phyloP scores from a whole-genome alignment of 176 grass and related monocot genomes.

The Thinopyrum elongatum region DNA sequence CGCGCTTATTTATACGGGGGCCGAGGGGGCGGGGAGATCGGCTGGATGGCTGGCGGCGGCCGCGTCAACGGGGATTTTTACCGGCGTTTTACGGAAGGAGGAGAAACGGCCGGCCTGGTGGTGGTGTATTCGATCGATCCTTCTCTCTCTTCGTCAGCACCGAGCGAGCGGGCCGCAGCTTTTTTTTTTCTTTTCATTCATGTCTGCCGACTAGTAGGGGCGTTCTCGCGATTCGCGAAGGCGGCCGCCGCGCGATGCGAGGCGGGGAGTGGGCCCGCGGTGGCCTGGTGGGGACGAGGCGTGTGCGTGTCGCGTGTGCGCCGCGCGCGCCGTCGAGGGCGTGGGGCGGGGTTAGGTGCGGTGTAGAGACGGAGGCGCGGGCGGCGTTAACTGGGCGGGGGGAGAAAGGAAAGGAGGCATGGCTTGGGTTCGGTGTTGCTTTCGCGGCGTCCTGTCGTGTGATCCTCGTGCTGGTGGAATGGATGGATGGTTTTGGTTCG shows the following conservation, averaged over 20 bases:
- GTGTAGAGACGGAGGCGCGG: background rate
- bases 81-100: background rate
- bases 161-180: too few relatives aligned
- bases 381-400: background rate
- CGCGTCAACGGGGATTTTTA: background rate
- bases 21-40: too few relatives aligned
- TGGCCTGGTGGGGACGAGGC: background rate
- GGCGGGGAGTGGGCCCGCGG: too few relatives aligned
- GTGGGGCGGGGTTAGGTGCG: background rate
- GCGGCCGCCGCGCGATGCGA: too few relatives aligned
- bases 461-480: background rate
- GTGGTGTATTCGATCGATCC: background rate
- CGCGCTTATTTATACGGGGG: background rate
- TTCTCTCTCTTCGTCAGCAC: background rate
- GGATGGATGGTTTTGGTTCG: background rate
- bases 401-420: too few relatives aligned
- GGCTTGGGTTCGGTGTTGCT: background rate
- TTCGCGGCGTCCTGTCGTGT: background rate
- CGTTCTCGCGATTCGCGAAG: background rate
- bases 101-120: background rate
- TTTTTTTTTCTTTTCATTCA: too few relatives aligned
- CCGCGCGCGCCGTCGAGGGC: too few relatives aligned
- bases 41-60: background rate
- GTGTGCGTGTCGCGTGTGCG: background rate
- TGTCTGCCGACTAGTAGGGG: background rate